phyloP scores from a whole-genome alignment of 2,329 filamentous ascomycete genomes.

The Xylariaceae sp. region DNA sequence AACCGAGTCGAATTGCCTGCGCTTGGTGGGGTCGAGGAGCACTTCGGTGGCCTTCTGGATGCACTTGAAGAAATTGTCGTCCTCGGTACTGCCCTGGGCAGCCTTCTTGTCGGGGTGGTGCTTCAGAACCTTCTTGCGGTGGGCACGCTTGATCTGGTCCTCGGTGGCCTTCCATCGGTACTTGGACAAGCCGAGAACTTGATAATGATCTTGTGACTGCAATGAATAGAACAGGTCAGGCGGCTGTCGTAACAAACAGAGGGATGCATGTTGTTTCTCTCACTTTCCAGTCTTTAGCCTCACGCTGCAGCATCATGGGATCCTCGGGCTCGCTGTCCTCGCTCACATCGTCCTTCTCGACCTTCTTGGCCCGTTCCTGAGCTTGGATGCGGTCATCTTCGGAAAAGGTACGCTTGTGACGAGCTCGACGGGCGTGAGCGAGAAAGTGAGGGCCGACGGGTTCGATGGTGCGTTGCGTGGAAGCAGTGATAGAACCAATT shows the following conservation, averaged over 20 bases:
- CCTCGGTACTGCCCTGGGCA: conserved; percentile 77
- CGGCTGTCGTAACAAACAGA: neutral
- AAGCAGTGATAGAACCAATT: conserved; percentile 68
- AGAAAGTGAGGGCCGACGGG: conserved; percentile 97
- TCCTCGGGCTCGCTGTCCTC: conserved; percentile 95
- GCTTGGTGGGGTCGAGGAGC: conserved; percentile 84
- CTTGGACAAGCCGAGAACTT: conserved; percentile 86
- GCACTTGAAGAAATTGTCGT: conserved; percentile 99
- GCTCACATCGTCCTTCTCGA: conserved; percentile 83
- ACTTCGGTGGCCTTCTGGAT: conserved; percentile 98
- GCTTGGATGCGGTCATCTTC: conserved; percentile 98
- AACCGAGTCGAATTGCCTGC: conserved; percentile 93
- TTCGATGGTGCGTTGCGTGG: conserved; percentile 84
- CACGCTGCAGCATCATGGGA: conserved; percentile 81
- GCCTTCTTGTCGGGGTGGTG: conserved; percentile 99
- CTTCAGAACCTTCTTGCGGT: conserved; percentile 98
- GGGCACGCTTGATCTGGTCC: conserved; percentile 97
- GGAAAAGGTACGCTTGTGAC: conserved; percentile 95
- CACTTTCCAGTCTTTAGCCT: conserved; percentile 99
- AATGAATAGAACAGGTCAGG: conserved; percentile 11
- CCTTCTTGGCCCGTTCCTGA: conserved; percentile 89
- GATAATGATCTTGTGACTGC: conserved; percentile 94
- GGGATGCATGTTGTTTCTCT: conserved; percentile 23
- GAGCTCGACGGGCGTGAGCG: conserved; percentile 89
- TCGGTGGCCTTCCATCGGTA: conserved; percentile 91